Evolutionary conservation across 257 asterid genomes (phyloP), one percentile per base, ranked within the genome.

Genomic region (Rhazya stricta): DNA sequence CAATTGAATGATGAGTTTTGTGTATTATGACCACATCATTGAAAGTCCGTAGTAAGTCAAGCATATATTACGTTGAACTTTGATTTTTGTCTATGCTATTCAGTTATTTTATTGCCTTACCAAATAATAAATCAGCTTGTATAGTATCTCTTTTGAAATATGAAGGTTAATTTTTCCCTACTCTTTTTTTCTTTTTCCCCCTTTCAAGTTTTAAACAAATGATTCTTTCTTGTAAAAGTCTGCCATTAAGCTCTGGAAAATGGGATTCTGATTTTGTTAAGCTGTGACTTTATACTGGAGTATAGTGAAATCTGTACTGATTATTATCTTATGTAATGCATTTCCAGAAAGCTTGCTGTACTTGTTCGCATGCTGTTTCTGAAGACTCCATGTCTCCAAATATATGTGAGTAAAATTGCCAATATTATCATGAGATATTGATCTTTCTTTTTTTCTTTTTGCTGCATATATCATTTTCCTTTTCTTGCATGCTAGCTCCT

Each of bases 331-430:
- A 65, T 63, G 39, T 61, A 19, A 37, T 85, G 75, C 75, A 79
- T 81, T 85, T 85, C 79, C 96, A 95, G 99, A 95, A 95, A 89
- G 86, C 84, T 79, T 95, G 98, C 88, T 85, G 60, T 77, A 87
- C 91, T 4, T 94, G 99, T 88, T 91, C 97, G 6, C 96, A 88
- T 60, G 84, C 84, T 3, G 90, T 89, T 75, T 76, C 88, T 12
- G 98, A 89, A 77, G 90, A 86, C 56, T 85, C 90, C 0, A 75
- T 91, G 77, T 86, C 89, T 29, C 96, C 99, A 78, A 92, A 95
- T 83, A 86, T 92, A 39, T 89, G 99, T 92, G 89, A 89, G 98
- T 87, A 78, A 63, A 76, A 43, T 32, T 79, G 57, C 72, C 50
- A 43, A 19, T 12, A 58, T 21, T 56, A 15, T 21, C 41, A 42